A percentile compares a stretch with the other conserved stretches of the same genome.
These are phyloP conservation scores for Schoenoplectus tabernaemontani DNA, from an alignment of 202 grass and related monocot species.

Conservation along the genomic window DNA sequence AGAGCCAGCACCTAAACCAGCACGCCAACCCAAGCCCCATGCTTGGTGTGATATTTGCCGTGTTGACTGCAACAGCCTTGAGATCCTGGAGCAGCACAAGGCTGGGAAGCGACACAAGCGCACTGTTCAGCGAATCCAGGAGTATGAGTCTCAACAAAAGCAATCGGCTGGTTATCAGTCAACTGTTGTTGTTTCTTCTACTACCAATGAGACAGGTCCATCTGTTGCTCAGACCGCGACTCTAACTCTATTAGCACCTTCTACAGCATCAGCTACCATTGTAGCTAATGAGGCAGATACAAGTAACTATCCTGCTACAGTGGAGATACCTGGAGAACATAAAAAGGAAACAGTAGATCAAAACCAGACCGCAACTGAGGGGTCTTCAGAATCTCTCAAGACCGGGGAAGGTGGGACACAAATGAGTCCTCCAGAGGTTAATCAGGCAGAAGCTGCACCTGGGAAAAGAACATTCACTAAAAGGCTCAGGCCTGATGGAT, in stretches of 20 bases:
- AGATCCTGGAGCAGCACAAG: constrained; percentile 50
- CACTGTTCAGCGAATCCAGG: constrained; percentile 46
- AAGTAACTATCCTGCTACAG: background rate
- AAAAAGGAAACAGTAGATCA: background rate
- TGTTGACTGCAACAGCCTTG: constrained; percentile 46
- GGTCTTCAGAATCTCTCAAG: background rate
- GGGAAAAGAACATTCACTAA: background rate
- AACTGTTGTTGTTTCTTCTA: constrained; percentile 8
- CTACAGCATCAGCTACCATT: background rate
- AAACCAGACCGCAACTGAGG: background rate
- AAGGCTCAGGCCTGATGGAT: constrained; percentile 17
- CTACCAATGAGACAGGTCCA: background rate
- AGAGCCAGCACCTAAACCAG: background rate
- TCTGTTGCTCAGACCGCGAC: background rate
- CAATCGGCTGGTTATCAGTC: constrained; percentile 28
- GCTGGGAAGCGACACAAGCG: constrained; percentile 52
- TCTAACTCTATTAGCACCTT: background rate
- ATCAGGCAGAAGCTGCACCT: background rate
- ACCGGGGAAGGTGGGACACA: background rate
- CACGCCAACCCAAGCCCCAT: constrained; percentile 16
- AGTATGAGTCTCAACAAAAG: constrained; percentile 36
- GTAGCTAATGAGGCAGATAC: background rate
- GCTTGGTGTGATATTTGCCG: constrained; percentile 61
- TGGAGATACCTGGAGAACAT: background rate
- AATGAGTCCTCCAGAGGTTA: background rate